Evolutionary conservation across 805 yeast genomes (phyloP), one percentile per base, ranked within the genome.

Genomic region (Saturnispora mendoncae): DNA sequence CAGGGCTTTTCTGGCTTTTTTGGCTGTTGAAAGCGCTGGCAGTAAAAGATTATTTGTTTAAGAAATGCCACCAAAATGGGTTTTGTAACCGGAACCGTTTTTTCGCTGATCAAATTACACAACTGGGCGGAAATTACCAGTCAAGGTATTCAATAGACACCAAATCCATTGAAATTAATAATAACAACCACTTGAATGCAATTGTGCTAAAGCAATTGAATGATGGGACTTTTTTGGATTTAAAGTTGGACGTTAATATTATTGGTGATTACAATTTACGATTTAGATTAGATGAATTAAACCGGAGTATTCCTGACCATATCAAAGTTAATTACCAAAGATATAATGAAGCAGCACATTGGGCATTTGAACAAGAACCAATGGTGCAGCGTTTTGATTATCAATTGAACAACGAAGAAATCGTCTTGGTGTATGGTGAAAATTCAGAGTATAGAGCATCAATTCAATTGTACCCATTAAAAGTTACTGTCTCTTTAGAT

Each of bases 11-110:
- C n/a, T n/a, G n/a, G 21, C 21, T 34, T 6, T 24, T 39, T 20
- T 6, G 33, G 19, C 26, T 9, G 19, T 25, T 2, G 38, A 41
- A n/a, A 3, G 40, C 48, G 9, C 26, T 32, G 9, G 73, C 71
- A 1, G 86, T 78, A 29, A 79, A 80, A 51, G 76, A 72, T 3
- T 76, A 78, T 47, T 38, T 85, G 41, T 82, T 86, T 67, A 84
- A 85, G 55, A 74, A 68, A 12, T 88, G 97, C 59, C 75, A 68
- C 5, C 80, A 82, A 52, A 73, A 86, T 14, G 94, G 95, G 6
- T 87, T 88, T 56, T 88, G 97, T 19, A 26, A 69, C 38, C 71
- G 97, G 58, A 84, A 88, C 53, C 66, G 90, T 42, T 76, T 74
- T 43, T 85, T 72, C 55, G 84, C 85, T 1, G 46, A 54, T 2